Conservation (phyloP, 2,329 filamentous ascomycete genomes). For the Colletotrichum sp. region DNA sequence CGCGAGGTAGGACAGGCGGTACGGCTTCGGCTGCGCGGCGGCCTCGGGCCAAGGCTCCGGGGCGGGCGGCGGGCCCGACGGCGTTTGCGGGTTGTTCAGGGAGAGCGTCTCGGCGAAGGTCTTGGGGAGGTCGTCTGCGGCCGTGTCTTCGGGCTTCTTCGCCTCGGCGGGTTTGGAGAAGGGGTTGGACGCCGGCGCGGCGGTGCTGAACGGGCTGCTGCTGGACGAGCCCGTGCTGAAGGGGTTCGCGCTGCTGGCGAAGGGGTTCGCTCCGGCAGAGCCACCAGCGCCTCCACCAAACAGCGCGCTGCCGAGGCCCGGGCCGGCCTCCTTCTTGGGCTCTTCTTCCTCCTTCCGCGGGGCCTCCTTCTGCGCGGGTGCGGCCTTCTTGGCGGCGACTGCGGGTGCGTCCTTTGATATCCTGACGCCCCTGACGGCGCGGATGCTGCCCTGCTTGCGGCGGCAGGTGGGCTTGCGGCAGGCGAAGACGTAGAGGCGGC, state of each 20-base stretch:
- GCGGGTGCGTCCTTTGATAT: slow-evolving; percentile 48
- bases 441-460: slow-evolving; percentile 81
- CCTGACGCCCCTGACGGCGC: slow-evolving; percentile 73
- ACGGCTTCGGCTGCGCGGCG: slow-evolving; percentile 70
- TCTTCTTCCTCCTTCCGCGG: slow-evolving; percentile 37
- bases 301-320: slow-evolving; percentile 67
- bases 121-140: slow-evolving; percentile 49
- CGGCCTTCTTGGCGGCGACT: slow-evolving; percentile 28
- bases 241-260: slow-evolving; percentile 51
- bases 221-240: slow-evolving; percentile 9
- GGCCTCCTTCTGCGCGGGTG: slow-evolving; percentile 33
- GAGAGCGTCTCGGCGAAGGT: slow-evolving; percentile 79
- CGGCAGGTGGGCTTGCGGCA: slow-evolving; percentile 82
- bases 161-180: slow-evolving; percentile 34
- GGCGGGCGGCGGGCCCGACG: slow-evolving; percentile 40
- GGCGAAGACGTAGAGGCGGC: slow-evolving; percentile 84
- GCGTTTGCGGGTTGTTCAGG: slow-evolving; percentile 62
- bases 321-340: slow-evolving; percentile 36
- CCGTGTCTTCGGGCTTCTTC: slow-evolving; percentile 30
- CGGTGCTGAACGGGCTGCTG: slow-evolving; percentile 51
- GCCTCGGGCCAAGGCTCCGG: slow-evolving; percentile 78
- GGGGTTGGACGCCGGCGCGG: slow-evolving; percentile 29
- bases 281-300: slow-evolving; percentile 58
- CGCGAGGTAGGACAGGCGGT: slow-evolving; percentile 77
- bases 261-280: slow-evolving; percentile 58